Conservation (phyloP, 495 filamentous ascomycete genomes). For the Elasticomyces elasticus region DNA sequence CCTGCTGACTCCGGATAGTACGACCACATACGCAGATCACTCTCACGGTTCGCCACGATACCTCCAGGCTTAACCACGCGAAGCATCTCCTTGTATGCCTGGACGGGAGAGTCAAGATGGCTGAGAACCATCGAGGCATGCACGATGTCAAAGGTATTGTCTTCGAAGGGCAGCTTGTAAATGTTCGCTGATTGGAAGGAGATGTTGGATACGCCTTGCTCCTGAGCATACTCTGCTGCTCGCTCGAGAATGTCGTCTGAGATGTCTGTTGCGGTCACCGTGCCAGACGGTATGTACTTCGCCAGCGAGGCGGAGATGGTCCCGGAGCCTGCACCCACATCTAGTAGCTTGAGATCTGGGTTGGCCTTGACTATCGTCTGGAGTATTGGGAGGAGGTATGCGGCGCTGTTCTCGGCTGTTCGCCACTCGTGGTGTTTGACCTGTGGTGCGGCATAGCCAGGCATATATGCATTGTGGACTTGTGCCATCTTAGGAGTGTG, state of each 20-base stretch:
- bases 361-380: not conserved
- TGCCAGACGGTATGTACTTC: conserved; percentile 29
- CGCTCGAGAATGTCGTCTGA: conserved; percentile 31
- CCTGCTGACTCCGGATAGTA: conserved; percentile 31
- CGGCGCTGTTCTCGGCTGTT: conserved; percentile 19
- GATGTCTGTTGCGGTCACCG: conserved; percentile 37
- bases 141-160: conserved; percentile 36
- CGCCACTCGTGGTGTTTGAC: conserved; percentile 39
- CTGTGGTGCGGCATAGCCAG: conserved; percentile 33
- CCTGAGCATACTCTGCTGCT: conserved; percentile 27
- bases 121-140: conserved; percentile 34
- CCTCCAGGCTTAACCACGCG: conserved; percentile 36
- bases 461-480: conserved; percentile 30
- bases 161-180: conserved; percentile 34
- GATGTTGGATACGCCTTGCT: conserved; percentile 29
- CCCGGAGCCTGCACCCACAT: conserved; percentile 22
- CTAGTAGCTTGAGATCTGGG: conserved; percentile 17
- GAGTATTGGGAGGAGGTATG: conserved; percentile 21
- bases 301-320: conserved; percentile 32
- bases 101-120: conserved; percentile 32
- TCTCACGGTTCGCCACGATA: conserved; percentile 36
- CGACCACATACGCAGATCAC: conserved; percentile 31
- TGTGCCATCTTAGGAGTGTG: not conserved
- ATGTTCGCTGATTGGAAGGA: conserved; percentile 32
- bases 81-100: conserved; percentile 37